Evolutionary conservation across 352 stramenopile genomes (phyloP), one percentile per base, ranked within the genome.

Genomic region (Phytophthora pistaciae): DNA sequence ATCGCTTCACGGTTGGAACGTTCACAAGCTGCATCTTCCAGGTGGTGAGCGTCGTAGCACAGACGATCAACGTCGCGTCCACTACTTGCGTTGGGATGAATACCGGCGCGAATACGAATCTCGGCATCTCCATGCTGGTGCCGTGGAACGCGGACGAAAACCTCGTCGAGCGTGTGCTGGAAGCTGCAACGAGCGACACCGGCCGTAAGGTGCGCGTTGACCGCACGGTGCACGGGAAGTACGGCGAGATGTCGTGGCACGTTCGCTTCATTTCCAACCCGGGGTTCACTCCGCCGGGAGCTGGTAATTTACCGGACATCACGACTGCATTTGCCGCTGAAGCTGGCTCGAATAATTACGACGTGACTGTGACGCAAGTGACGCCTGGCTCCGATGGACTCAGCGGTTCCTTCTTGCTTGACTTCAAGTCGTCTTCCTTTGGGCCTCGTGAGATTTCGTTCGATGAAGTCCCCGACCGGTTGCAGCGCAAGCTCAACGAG

Each of bases 191-290:
- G 3, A 13, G 74, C 85, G 0, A 84, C 16, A 14, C 27, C 21
- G 82, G 77, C 25, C 86, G 92, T 49, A 84, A 87, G 6, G 95
- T 99, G n/a, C 85, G 85, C 33, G 95, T 98, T 10, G 72, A 81
- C 14, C 85, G 93, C 38, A 95, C 79, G 33, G 92, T 99, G 27
- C 85, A 97, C 29, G 96, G 96, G 56, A 98, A 98, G 66, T 99
- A 99, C 60, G 97, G 97, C 6, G 90, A 95, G 42, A 92, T 98
- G 54, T 93, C 98, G 58, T 99, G 95, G 94, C 77, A 78, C n/a
- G 79, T 99, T 3, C 95, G 80, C 8, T 99, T 99, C 67, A 97
- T 98, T 33, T 85, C 94, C 20, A 99, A 99, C 71, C 84, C 88
- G 21, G 78, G 69, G 5, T 87, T 92, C 56, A 97, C 85, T n/a